Conservation (phyloP, 768 basidiomycete genomes). For the Agaricus bisporus region DNA sequence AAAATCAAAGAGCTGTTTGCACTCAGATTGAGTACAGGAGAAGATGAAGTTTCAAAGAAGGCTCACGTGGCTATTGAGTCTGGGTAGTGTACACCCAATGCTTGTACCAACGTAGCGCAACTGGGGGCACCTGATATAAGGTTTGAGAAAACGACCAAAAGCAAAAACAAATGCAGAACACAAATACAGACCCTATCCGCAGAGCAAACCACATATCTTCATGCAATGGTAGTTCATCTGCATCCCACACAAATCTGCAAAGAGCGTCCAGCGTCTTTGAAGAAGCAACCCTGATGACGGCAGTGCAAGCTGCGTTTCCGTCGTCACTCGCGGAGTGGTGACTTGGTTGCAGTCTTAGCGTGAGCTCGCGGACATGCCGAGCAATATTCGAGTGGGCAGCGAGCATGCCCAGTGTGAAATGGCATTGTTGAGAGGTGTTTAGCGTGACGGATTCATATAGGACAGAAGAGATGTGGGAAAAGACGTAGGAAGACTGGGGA, state of each 20-base stretch:
- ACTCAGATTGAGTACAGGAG: not conserved
- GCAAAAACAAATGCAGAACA: not conserved
- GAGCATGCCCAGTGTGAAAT: conserved; percentile 63
- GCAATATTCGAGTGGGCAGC: conserved; percentile 45
- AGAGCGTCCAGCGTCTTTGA: conserved; percentile 55
- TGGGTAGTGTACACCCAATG: conserved; percentile 55
- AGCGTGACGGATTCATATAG: conserved; percentile 58
- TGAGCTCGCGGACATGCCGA: conserved; percentile 59
- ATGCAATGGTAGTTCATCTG: conserved; percentile 55
- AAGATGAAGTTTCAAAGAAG: conserved; percentile 1
- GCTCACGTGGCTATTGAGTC: conserved; percentile 56
- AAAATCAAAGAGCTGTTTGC: conserved; percentile 61
- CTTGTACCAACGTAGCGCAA: conserved; percentile 57
- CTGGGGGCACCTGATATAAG: conserved; percentile 52
- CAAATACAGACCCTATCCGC: conserved; percentile 47
- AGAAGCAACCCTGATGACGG: conserved; percentile 44
- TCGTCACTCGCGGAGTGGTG: conserved; percentile 19
- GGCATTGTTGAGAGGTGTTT: conserved; percentile 51
- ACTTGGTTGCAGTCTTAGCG: conserved; percentile 35
- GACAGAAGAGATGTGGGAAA: conserved; percentile 43
- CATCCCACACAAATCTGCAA: conserved; percentile 64
- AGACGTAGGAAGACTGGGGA: conserved; percentile 48
- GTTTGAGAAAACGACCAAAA: conserved; percentile 1
- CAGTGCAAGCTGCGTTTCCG: conserved; percentile 39
- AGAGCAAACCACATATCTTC: conserved; percentile 80